phyloP scores from a whole-genome alignment of 2,329 filamentous ascomycete species.

The Fusarium agapanthi region DNA sequence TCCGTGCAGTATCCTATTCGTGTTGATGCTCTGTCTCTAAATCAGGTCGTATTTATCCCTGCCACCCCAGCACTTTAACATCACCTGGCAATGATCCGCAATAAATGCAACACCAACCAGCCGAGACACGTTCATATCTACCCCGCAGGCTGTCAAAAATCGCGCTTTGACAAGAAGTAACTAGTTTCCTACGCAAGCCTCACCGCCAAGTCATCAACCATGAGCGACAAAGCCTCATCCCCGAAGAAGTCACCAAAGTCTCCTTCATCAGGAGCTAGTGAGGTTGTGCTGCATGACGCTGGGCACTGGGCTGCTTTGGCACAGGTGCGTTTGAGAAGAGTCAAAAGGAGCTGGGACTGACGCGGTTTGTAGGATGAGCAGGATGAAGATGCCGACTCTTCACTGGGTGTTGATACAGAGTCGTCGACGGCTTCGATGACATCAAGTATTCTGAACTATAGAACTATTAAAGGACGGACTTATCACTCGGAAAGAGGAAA shows the following conservation, averaged over 20 bases:
- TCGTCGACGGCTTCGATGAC: neutral
- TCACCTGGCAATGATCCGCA: neutral
- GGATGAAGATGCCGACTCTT: neutral
- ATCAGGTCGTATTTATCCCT: neutral
- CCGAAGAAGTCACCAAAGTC: conserved; percentile 11
- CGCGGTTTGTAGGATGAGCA: neutral
- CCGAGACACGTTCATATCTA: neutral
- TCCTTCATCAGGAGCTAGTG: neutral
- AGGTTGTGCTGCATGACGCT: neutral
- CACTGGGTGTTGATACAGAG: neutral
- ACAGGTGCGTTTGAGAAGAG: neutral
- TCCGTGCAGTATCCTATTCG: fast-evolving
- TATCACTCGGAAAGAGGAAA: conserved; percentile 3
- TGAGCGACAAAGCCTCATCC: neutral
- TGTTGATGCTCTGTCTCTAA: too few species aligned
- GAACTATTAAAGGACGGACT: neutral
- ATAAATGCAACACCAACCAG: neutral
- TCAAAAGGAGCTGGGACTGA: neutral
- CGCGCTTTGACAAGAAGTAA: neutral
- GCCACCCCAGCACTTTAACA: neutral
- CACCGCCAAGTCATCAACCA: neutral
- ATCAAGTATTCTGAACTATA: neutral
- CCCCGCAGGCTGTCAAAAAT: neutral
- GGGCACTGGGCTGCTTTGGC: conserved; percentile 3
- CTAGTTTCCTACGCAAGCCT: neutral